phyloP scores from a whole-genome alignment of 805 yeast genomes.

The Cyberlindnera misumaiensis region DNA sequence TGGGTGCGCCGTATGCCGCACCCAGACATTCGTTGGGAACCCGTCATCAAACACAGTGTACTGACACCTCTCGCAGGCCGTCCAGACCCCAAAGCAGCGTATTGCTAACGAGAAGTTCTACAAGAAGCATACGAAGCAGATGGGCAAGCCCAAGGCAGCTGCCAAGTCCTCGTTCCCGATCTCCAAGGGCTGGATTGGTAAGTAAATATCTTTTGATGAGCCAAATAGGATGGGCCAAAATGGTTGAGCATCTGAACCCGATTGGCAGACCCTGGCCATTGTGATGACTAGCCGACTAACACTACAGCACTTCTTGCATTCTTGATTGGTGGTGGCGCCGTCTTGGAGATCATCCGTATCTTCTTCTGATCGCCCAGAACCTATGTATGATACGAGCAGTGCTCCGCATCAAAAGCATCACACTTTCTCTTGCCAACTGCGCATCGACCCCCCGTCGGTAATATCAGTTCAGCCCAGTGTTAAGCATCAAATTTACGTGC shows the following conservation, averaged over 20 bases:
- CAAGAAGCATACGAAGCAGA: conserved; percentile 61
- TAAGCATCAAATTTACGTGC: no score
- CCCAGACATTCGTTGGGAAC: no score
- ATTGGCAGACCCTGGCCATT: no score
- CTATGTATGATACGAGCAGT: background rate
- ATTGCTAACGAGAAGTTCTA: conserved; percentile 81
- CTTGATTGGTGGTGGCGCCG: conserved; percentile 75
- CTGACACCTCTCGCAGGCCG: conserved; percentile 36
- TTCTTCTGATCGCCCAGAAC: conserved; percentile 31
- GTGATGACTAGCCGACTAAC: no score
- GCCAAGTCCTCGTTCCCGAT: conserved; percentile 42
- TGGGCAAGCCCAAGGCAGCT: conserved; percentile 59
- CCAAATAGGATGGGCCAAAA: no score
- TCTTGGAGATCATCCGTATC: conserved; percentile 57
- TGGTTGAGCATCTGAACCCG: no score
- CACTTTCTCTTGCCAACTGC: no score
- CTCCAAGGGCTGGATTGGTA: conserved; percentile 60
- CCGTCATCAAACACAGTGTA: background rate
- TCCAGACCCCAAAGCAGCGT: conserved; percentile 83
- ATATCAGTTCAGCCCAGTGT: no score
- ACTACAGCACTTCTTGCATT: conserved; percentile 43
- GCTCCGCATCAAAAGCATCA: background rate
- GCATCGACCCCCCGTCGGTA: no score
- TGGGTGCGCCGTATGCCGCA: no score
- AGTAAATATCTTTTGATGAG: conserved; percentile 20